Evolutionary conservation across 495 filamentous ascomycete genomes (phyloP), one percentile per base, ranked within the genome.

Genomic region (Lepraria neglecta): DNA sequence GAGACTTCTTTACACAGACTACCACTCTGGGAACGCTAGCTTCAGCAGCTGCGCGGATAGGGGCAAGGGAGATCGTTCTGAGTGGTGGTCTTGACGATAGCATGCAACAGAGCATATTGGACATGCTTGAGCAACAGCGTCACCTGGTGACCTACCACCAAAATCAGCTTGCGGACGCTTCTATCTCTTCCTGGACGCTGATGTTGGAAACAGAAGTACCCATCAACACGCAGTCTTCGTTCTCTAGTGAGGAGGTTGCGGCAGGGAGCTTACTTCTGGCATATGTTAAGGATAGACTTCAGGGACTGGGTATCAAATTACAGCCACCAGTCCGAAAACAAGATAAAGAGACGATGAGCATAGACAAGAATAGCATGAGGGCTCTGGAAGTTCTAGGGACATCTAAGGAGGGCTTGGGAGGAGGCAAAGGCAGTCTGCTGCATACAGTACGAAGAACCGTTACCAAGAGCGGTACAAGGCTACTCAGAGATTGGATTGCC

Each of bases 361-460:
- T 99, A 64, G 95, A 99, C 73, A 89, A 87, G 59, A 92, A 90
- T 64, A 95, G 86, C 57, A 80, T 99, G 79, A 81, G 89, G 54
- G 89, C 90, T 1, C 77, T 99, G 17, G 94, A 99, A 72, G 91
- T 99, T 59, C 82, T 89, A 50, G 81, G 84, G 64, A 96, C 94
- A 0, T 80, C 95, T 21, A 78, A 87, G 57, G 92, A 97, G 67
- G 78, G 80, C 3, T 70, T 77, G 61, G 77, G 80, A n/a, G 61
- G 67, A 0, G 84, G 83, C 19, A 85, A 86, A 67, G 94, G 94
- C 2, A 97, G 91, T 65, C 73, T 99, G 42, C 76, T 99, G 30
- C 89, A 97, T 72, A 86, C 89, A 15, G 79, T 97, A n/a, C 82
- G 91, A 52, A 82, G 86, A 63, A 97, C 94, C 1, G 87, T 88